Conservation (phyloP, 371 early-diverging fungal species). For the Nosema muscidifuracis region DNA sequence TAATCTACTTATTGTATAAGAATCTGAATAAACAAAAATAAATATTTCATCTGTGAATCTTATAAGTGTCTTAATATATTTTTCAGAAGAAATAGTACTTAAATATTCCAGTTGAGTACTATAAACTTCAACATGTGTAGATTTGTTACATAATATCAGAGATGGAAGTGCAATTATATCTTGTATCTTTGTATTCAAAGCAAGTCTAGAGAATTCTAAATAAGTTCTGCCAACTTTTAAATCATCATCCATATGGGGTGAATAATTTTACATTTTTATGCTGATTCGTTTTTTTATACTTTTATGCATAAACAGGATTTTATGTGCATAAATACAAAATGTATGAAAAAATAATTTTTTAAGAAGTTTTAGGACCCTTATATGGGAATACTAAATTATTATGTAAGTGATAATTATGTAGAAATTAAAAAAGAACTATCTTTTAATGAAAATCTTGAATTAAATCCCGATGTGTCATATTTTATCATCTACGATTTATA, state of each 20-base stretch:
- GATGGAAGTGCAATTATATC: neutral
- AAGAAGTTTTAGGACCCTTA: too few relatives aligned
- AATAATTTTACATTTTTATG: neutral
- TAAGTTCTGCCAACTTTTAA: too few relatives aligned
- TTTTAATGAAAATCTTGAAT: neutral
- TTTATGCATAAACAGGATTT: neutral
- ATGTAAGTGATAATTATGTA: too few relatives aligned
- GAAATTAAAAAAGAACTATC: neutral
- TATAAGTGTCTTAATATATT: neutral
- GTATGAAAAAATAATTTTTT: too few relatives aligned
- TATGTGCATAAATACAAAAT: too few relatives aligned
- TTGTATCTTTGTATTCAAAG: neutral
- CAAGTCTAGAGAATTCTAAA: too few relatives aligned
- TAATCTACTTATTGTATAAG: neutral
- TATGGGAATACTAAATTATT: too few relatives aligned
- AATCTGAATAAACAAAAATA: neutral
- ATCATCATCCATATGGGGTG: neutral
- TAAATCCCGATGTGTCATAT: neutral
- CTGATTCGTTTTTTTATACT: neutral
- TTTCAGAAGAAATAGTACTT: neutral
- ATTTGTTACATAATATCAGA: neutral
- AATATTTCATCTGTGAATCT: neutral
- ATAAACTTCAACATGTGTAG: neutral
- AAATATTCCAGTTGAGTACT: neutral
- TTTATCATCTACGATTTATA: neutral